Evolutionary conservation across 805 yeast genomes (phyloP).

Genomic region (Kodamaea kaohsiungensis): DNA sequence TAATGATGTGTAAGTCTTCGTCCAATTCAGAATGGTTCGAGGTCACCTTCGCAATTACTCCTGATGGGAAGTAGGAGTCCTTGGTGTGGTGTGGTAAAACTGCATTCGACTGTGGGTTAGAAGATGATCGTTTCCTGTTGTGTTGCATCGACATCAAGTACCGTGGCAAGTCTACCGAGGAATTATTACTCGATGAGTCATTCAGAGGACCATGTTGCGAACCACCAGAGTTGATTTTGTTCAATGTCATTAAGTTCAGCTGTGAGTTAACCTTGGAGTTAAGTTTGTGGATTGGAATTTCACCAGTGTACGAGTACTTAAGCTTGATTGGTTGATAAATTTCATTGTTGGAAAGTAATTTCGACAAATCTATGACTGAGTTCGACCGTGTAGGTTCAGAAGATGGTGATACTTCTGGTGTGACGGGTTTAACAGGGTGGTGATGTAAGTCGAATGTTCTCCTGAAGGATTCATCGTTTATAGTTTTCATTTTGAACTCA

Average conservation of each 20-base stretch:
- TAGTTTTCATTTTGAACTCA: slow-evolving; percentile 37
- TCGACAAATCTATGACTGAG: slow-evolving; percentile 41
- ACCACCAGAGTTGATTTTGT: not conserved
- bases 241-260: slow-evolving; percentile 26
- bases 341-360: slow-evolving; percentile 34
- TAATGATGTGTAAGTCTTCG: slow-evolving; percentile 22
- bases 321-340: slow-evolving; percentile 41
- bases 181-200: slow-evolving; percentile 23
- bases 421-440: slow-evolving; percentile 36
- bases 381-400: slow-evolving; percentile 43
- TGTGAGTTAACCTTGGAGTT: slow-evolving; percentile 45
- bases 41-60: slow-evolving; percentile 10
- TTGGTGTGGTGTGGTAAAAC: slow-evolving; percentile 17
- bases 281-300: slow-evolving; percentile 38
- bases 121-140: slow-evolving; percentile 22
- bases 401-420: slow-evolving; percentile 45
- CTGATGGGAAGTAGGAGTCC: slow-evolving; percentile 31
- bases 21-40: slow-evolving; percentile 15
- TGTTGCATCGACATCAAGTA: slow-evolving; percentile 12
- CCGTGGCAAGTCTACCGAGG: slow-evolving; percentile 26
- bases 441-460: slow-evolving; percentile 28
- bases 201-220: slow-evolving; percentile 9
- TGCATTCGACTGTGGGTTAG: slow-evolving; percentile 22
- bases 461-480: slow-evolving; percentile 41
- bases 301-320: slow-evolving; percentile 37